Evolutionary conservation across 192 early-diverging fungal species (phyloP), one percentile per base, ranked within the genome.

Genomic region (Allomyces javanicus): DNA sequence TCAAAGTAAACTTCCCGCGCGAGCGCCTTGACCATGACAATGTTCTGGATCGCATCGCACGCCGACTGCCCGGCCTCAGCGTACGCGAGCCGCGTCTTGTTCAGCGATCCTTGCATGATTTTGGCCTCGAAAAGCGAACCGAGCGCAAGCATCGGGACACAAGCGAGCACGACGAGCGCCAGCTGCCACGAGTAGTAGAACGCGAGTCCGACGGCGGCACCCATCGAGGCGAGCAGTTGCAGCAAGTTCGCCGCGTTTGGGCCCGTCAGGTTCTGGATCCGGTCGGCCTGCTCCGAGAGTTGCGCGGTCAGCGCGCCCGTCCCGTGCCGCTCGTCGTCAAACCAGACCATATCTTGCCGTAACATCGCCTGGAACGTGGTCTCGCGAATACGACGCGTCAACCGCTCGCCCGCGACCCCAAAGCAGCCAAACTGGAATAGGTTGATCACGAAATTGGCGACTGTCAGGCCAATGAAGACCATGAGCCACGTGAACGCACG

Each of bases 11-110:
- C 73, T 17, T 75, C 64, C 67, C 62, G 68, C 50, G 73, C 89
- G 67, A 91, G 82, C 44, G 86, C 83, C 23, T 84, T 82, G 4
- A 94, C 88, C 0, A 93, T 98, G 45, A 86, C 79, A 70, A 98
- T 88, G 68, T 82, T 83, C 68, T 81, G 74, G 67, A 98, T 86
- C 40, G 85, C 78, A 71, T 98, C 95, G 65, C 86, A 86, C 1
- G 91, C 89, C 7, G 86, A 78, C 71, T 86, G 81, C 58, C 77
- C 79, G 5, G 86, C 79, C 10, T 72, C 67, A 66, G 83, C 83
- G 69, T 89, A 91, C 2, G 85, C 83, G 65, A 79, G 74, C 71
- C 81, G 80, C 62, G 77, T 77, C 67, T 77, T 76, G 63, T 63
- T 64, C 7, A 74, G 73, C 66, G 74, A 77, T 19, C 77, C 75